Conservation (phyloP, 1,139 yeast genomes). For the Kazachstania sp. region DNA sequence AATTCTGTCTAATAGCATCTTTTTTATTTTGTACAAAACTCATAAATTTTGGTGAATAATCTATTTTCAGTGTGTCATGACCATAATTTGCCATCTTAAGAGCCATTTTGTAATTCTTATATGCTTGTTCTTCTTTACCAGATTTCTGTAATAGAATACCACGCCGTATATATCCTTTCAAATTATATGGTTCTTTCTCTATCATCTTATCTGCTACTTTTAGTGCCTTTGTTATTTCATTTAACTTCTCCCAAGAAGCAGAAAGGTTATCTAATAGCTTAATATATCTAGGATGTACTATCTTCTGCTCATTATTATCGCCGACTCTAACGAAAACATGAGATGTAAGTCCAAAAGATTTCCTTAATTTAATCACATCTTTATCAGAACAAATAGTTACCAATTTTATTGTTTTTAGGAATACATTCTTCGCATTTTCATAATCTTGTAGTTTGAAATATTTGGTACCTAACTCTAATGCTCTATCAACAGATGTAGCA, state of each 20-base stretch:
- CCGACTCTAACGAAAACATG: neutral
- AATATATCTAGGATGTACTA: constrained; percentile 30
- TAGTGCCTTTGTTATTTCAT: constrained; percentile 36
- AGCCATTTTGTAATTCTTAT: constrained; percentile 38
- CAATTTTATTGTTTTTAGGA: constrained; percentile 22
- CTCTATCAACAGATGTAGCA: constrained; percentile 14
- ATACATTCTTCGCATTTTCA: constrained; percentile 21
- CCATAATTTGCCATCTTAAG: constrained; percentile 25
- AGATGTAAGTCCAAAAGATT: neutral
- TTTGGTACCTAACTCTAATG: constrained; percentile 24
- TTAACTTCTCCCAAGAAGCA: constrained; percentile 49
- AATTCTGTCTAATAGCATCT: constrained; percentile 5
- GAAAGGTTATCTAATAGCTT: constrained; percentile 40
- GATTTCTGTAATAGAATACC: constrained; percentile 38
- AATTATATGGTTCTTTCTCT: constrained; percentile 44
- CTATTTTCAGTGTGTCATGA: constrained; percentile 15
- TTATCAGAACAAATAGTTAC: constrained; percentile 19
- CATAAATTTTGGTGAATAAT: constrained; percentile 19
- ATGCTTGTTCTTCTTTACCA: constrained; percentile 37
- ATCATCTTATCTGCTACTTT: constrained; percentile 39
- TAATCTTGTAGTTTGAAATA: constrained; percentile 24
- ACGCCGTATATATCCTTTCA: constrained; percentile 51
- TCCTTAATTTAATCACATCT: constrained; percentile 14
- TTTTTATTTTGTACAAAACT: constrained; percentile 10
- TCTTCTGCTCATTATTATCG: neutral